A percentile compares a stretch with the other conserved stretches of the same genome.
phyloP scores from a whole-genome alignment of 2,329 filamentous ascomycete genomes.

The Fusarium ambrosium region DNA sequence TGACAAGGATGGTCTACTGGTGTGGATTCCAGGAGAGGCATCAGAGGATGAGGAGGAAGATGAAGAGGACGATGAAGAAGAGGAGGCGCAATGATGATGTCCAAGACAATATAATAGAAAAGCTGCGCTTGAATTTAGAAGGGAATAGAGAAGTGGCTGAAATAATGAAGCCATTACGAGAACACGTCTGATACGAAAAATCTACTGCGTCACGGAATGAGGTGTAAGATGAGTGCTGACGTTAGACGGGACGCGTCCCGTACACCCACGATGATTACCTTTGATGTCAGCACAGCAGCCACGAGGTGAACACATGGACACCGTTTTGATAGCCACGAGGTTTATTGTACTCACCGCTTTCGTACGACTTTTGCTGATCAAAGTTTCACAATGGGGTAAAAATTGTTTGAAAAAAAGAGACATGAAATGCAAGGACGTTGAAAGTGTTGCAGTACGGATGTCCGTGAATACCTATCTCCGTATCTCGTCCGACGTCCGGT shows the following conservation, averaged over 20 bases:
- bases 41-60: conserved; percentile 32
- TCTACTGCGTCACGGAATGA: background rate
- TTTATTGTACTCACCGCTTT: background rate
- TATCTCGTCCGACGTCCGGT: background rate
- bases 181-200: conserved; percentile 3
- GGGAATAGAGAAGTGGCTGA: conserved; percentile 7
- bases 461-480: background rate
- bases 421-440: background rate
- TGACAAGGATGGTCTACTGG: conserved; percentile 73
- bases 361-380: background rate
- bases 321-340: background rate
- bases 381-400: background rate
- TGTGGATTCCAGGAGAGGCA: conserved; percentile 68
- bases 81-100: conserved; percentile 23
- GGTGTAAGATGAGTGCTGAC: background rate
- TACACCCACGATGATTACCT: background rate
- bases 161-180: conserved; percentile 33
- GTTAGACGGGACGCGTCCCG: background rate
- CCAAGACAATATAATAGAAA: conserved; percentile 8
- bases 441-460: background rate
- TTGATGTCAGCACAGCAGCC: background rate
- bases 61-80: conserved; percentile 42
- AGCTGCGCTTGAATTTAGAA: conserved; percentile 15
- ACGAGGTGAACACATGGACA: background rate
- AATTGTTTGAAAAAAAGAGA: background rate